These are phyloP conservation scores for Plasmodium ovale DNA, from an alignment of 169 alveolate genomes.

Conservation along the genomic window DNA sequence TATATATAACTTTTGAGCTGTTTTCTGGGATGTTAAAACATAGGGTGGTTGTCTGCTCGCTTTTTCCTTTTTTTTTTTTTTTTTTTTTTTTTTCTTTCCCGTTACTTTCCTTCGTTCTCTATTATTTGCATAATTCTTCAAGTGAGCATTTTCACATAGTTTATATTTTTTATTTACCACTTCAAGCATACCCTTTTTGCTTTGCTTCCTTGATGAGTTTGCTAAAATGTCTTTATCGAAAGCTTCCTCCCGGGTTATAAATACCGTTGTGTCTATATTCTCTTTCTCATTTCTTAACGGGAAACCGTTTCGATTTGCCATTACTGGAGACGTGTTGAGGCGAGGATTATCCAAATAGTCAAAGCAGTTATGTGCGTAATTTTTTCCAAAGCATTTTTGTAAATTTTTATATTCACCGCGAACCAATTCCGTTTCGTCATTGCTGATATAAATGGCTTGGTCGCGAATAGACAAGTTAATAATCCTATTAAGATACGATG, in stretches of 20 bases:
- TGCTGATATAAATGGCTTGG: conserved; percentile 10
- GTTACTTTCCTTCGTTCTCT: not conserved
- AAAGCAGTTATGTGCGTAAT: not conserved
- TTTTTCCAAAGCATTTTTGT: not conserved
- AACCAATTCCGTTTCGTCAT: conserved; percentile 2
- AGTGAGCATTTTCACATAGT: no score
- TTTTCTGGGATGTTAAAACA: conserved; percentile 19
- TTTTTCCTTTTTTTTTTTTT: not conserved
- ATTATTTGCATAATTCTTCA: not conserved
- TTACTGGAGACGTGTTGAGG: no score
- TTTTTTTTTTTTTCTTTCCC: not conserved
- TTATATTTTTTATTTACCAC: no score
- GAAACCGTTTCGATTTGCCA: not conserved
- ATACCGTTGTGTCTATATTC: not conserved
- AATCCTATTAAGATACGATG: conserved; percentile 46
- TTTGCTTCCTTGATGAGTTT: not conserved
- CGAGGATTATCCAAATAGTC: not conserved
- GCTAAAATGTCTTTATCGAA: not conserved
- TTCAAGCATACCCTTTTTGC: not conserved
- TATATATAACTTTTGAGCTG: conserved; percentile 26
- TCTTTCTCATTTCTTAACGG: not conserved
- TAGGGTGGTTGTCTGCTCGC: conserved; percentile 18
- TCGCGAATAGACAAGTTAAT: conserved; percentile 41
- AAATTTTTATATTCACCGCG: not conserved
- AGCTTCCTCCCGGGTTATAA: not conserved